Evolutionary conservation across 2,329 filamentous ascomycete species (phyloP).

Genomic region (Cercospora citrullina): DNA sequence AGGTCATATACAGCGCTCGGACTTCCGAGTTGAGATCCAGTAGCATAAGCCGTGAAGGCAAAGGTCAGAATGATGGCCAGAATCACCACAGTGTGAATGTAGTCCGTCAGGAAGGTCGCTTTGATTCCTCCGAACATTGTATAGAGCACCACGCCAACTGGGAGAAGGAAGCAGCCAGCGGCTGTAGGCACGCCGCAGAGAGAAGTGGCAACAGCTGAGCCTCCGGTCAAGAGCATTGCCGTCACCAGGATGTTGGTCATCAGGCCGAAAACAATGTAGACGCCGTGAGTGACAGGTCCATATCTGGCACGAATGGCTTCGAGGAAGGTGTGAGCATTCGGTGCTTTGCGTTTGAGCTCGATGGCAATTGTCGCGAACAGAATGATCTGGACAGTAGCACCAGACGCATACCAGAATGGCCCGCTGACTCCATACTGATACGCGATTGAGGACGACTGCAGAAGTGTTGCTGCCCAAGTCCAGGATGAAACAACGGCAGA

Average conservation of each 20-base stretch:
- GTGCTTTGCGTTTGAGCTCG: slow-evolving; percentile 80
- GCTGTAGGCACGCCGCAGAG: slow-evolving; percentile 74
- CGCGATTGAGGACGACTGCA: slow-evolving; percentile 68
- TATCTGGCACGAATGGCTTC: slow-evolving; percentile 83
- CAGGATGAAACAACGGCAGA: slow-evolving; percentile 89
- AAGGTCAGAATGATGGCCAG: slow-evolving; percentile 85
- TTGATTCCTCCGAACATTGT: slow-evolving; percentile 77
- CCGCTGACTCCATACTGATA: slow-evolving; percentile 68
- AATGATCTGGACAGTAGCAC: slow-evolving; percentile 80
- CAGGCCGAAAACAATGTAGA: slow-evolving; percentile 79
- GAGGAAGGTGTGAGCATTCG: slow-evolving; percentile 75
- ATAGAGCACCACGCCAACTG: slow-evolving; percentile 73
- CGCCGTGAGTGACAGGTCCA: slow-evolving; percentile 68
- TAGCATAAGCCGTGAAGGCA: slow-evolving; percentile 77
- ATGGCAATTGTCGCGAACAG: slow-evolving; percentile 89
- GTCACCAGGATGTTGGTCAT: slow-evolving; percentile 80
- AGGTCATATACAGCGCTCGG: slow-evolving; percentile 77
- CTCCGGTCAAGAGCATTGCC: slow-evolving; percentile 80
- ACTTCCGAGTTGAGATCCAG: slow-evolving; percentile 69
- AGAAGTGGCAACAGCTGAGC: slow-evolving; percentile 65
- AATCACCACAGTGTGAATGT: slow-evolving; percentile 81
- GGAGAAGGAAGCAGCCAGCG: slow-evolving; percentile 81
- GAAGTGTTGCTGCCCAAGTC: slow-evolving; percentile 72
- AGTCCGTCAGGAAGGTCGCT: slow-evolving; percentile 82
- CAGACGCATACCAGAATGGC: slow-evolving; percentile 66